A percentile compares a stretch with the other conserved stretches of the same genome.
Conservation (phyloP, 148 eudicot species). For the Arctostaphylos glauca region DNA sequence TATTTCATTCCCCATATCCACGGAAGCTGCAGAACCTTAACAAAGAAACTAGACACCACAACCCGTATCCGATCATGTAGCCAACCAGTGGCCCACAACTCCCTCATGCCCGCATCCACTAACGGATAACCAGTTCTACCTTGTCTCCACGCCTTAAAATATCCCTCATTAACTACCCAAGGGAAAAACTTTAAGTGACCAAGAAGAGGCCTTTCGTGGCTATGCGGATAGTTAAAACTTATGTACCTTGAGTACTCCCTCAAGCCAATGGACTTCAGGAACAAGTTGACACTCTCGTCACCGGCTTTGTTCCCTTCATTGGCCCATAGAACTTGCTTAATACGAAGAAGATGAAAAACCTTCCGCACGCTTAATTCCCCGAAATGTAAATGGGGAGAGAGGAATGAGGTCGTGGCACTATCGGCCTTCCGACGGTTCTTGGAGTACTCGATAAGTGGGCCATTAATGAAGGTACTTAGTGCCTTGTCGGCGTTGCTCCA, state of each 20-base stretch:
- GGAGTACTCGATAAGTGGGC: constrained; percentile 87
- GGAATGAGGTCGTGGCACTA: constrained; percentile 95
- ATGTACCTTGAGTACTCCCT: constrained; percentile 96
- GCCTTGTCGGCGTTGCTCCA: constrained; percentile 97
- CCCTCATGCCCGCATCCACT: constrained; percentile 99
- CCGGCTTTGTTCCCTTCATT: constrained; percentile 89
- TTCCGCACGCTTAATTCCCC: constrained; percentile 94
- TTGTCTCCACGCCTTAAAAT: constrained; percentile 97
- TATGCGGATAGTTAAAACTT: constrained; percentile 92
- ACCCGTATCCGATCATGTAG: constrained; percentile 92
- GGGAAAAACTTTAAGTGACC: constrained; percentile 93
- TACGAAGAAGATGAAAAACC: constrained; percentile 81
- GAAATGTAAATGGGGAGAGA: constrained; percentile 94
- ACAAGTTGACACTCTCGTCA: constrained; percentile 88
- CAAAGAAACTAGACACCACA: constrained; percentile 98
- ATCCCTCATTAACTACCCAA: constrained; percentile 83
- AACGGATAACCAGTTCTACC: constrained; percentile 99
- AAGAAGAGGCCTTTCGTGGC: constrained; percentile 90
- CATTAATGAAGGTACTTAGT: constrained; percentile 74
- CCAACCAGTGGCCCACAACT: constrained; percentile 99
- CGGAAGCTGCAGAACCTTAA: constrained; percentile 94
- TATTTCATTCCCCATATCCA: constrained; percentile 99
- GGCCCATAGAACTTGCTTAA: constrained; percentile 88
- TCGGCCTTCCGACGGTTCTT: constrained; percentile 92
- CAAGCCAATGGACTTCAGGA: constrained; percentile 91